A percentile compares a stretch with the other conserved stretches of the same genome.
These are phyloP conservation scores for Aspergillus fijiensis DNA, from an alignment of 2,329 filamentous ascomycete species.

Conservation along the genomic window DNA sequence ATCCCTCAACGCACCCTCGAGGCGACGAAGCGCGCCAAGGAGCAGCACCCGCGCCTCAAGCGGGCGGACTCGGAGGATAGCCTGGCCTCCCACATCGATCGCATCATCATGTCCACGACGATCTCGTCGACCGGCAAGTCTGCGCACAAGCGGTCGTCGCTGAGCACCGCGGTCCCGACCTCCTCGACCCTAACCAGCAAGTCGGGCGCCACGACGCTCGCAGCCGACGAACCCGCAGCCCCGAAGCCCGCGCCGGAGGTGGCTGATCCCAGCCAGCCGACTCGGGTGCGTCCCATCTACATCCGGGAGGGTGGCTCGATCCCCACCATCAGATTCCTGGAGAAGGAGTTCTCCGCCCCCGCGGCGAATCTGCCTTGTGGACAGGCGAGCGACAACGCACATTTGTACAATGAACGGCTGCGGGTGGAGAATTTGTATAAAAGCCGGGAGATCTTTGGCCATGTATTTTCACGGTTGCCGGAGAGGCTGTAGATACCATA, in stretches of 20 bases:
- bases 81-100: slow-evolving; percentile 41
- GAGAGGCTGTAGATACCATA: slow-evolving; percentile 22
- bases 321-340: slow-evolving; percentile 86
- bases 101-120: slow-evolving; percentile 40
- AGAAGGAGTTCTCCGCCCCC: slow-evolving; percentile 88
- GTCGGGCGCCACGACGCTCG: slow-evolving; percentile 10
- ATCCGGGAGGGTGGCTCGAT: slow-evolving; percentile 96
- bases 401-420: slow-evolving; percentile 93
- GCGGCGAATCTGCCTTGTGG: slow-evolving; percentile 93
- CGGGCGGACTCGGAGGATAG: slow-evolving; percentile 40
- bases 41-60: slow-evolving; percentile 24
- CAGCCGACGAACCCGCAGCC: slow-evolving; percentile 1
- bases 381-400: slow-evolving; percentile 88
- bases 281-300: slow-evolving; percentile 64
- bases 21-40: slow-evolving; percentile 8
- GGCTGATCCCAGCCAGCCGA: background rate
- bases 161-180: slow-evolving; percentile 33
- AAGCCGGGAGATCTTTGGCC: slow-evolving; percentile 85
- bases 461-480: slow-evolving; percentile 72
- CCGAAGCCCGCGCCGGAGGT: background rate
- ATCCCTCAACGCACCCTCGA: slow-evolving; percentile 15
- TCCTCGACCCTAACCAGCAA: slow-evolving; percentile 42
- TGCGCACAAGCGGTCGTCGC: slow-evolving; percentile 27
- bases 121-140: slow-evolving; percentile 33
- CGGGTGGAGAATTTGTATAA: slow-evolving; percentile 84